These are phyloP conservation scores for Camelina hispida DNA, from an alignment of 345 rosid genomes.

Conservation along the genomic window DNA sequence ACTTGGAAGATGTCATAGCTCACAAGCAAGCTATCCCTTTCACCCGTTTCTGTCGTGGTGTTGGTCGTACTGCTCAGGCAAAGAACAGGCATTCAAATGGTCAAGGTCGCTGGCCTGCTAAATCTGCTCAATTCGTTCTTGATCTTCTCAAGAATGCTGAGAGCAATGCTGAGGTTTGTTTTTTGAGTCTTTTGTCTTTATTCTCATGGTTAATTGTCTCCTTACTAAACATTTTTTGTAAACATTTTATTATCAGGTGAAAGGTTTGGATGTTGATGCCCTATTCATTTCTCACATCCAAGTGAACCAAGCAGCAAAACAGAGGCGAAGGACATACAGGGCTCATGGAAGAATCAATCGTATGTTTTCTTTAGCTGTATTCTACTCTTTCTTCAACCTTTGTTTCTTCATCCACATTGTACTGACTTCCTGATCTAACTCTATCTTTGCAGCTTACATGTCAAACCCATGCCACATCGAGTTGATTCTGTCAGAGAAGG, in stretches of 20 bases:
- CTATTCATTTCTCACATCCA: conserved; percentile 88
- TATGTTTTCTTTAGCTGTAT: conserved; percentile 40
- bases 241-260: conserved; percentile 56
- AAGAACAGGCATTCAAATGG: conserved; percentile 97
- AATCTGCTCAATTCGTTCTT: conserved; percentile 88
- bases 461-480: conserved; percentile 98
- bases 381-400: not conserved
- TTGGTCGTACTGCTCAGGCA: conserved; percentile 99
- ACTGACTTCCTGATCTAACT: not conserved
- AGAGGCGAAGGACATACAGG: conserved; percentile 89
- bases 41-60: conserved; percentile 92
- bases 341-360: conserved; percentile 99
- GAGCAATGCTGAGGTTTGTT: conserved; percentile 87
- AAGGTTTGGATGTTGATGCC: conserved; percentile 93
- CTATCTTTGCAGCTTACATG: conserved; percentile 75
- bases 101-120: conserved; percentile 97
- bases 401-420: not conserved
- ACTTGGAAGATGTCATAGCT: conserved; percentile 90
- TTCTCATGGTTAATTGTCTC: not conserved
- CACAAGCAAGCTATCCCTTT: conserved; percentile 99
- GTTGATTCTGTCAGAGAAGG: conserved; percentile 86
- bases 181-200: no score
- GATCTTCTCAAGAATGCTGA: conserved; percentile 96
- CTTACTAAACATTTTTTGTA: no score
- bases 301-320: conserved; percentile 96